Percentiles rank a stretch among this genome's conserved stretches.
These are phyloP conservation scores for Colletotrichum sp. DNA, from an alignment of 2,329 filamentous ascomycete genomes.

Conservation along the genomic window DNA sequence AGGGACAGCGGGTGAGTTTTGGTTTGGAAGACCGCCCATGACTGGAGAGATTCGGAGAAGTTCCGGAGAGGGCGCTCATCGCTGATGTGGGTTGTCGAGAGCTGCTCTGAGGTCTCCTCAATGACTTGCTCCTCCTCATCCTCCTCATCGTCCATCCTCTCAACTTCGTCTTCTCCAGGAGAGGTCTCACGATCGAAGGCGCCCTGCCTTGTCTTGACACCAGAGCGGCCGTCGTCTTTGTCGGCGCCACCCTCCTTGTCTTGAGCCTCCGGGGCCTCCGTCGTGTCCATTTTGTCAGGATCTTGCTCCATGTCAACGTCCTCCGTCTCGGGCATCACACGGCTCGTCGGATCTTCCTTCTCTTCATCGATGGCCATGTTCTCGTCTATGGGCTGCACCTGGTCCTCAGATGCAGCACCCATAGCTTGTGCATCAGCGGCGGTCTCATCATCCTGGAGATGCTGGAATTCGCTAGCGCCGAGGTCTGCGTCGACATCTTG, in stretches of 20 bases:
- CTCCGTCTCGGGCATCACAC: conserved; percentile 58
- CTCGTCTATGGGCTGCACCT: conserved; percentile 85
- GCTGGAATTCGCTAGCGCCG: conserved; percentile 86
- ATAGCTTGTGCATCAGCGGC: conserved; percentile 89
- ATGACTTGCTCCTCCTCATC: conserved; percentile 55
- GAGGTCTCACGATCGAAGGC: conserved; percentile 60
- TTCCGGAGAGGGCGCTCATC: conserved; percentile 48
- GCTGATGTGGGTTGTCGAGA: conserved; percentile 76
- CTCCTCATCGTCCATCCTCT: conserved; percentile 39
- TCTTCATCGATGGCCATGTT: conserved; percentile 87
- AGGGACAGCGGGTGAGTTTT: conserved; percentile 87
- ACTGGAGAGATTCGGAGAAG: conserved; percentile 65
- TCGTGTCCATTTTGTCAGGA: conserved; percentile 50
- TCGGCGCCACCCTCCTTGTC: conserved; percentile 35
- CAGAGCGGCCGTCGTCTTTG: conserved; percentile 60
- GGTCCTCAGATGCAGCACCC: conserved; percentile 86
- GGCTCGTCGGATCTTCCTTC: conserved; percentile 54
- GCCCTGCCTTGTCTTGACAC: conserved; percentile 64
- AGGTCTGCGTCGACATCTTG: conserved; percentile 69
- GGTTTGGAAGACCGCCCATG: conserved; percentile 86
- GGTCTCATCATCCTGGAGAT: conserved; percentile 83
- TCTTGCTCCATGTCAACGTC: conserved; percentile 51
- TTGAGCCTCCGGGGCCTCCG: conserved; percentile 29
- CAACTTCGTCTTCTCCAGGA: conserved; percentile 39
- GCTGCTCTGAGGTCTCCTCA: conserved; percentile 63